Evolutionary conservation across 2,329 filamentous ascomycete genomes (phyloP).

Genomic region (Fonsecaea pugnacius): DNA sequence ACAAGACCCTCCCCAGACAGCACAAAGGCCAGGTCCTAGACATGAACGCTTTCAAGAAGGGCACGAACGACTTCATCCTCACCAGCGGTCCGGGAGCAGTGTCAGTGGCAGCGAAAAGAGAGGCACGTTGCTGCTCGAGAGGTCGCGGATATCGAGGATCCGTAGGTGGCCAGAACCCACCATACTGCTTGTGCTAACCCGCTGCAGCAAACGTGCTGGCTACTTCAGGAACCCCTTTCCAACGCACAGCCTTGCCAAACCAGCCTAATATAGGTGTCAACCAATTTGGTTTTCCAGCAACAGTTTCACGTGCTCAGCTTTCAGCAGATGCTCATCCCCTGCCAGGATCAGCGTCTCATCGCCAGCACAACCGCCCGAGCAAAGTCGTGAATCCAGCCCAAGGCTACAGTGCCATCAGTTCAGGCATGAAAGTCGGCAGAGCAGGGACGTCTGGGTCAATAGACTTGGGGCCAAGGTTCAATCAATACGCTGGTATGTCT

Average conservation of each 20-base stretch:
- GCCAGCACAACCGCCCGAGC: conserved; percentile 9
- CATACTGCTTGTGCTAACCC: conserved; percentile 18
- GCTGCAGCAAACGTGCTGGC: conserved; percentile 12
- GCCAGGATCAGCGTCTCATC: conserved; percentile 14
- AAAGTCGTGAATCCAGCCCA: conserved; percentile 12
- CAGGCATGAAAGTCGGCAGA: conserved; percentile 19
- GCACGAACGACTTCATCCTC: conserved; percentile 45
- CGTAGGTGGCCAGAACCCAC: conserved; percentile 14
- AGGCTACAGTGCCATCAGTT: conserved; percentile 10
- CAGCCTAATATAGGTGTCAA: conserved; percentile 15
- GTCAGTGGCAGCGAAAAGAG: conserved; percentile 15
- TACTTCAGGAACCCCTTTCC: conserved; percentile 21
- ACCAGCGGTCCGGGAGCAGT: conserved; percentile 39
- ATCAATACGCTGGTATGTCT: conserved; percentile 14
- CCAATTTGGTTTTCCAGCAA: conserved; percentile 23
- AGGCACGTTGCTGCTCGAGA: conserved; percentile 19
- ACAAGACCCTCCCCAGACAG: conserved; percentile 11
- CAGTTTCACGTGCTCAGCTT: conserved; percentile 14
- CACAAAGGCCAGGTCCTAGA: conserved; percentile 35
- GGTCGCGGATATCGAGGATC: conserved; percentile 3
- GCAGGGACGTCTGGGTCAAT: conserved; percentile 13
- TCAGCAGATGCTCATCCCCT: background rate
- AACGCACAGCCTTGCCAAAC: conserved; percentile 18
- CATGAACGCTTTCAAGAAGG: conserved; percentile 37
- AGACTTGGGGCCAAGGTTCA: conserved; percentile 15